Conservation (phyloP, 495 filamentous ascomycete genomes). For the Tetracladium marchalianum region DNA sequence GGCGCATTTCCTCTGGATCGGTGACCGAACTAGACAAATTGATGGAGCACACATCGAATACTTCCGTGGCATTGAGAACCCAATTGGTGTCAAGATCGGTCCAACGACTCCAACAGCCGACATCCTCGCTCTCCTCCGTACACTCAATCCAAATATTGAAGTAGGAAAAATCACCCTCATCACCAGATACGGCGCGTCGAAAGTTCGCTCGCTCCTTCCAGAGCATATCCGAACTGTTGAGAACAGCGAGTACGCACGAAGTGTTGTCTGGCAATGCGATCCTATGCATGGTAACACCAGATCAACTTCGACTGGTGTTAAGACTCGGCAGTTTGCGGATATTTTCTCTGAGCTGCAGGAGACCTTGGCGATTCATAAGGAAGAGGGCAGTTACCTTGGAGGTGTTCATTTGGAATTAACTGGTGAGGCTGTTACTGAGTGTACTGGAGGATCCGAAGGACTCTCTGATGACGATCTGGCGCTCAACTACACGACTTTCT, state of each 20-base stretch:
- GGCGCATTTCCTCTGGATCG: slow-evolving; percentile 98
- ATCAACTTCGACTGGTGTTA: slow-evolving; percentile 62
- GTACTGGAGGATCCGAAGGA: slow-evolving; percentile 81
- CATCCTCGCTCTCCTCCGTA: slow-evolving; percentile 64
- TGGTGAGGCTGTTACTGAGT: slow-evolving; percentile 94
- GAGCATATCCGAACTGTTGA: slow-evolving; percentile 82
- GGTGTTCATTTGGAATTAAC: slow-evolving; percentile 94
- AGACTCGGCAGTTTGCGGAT: slow-evolving; percentile 79
- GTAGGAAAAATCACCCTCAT: slow-evolving; percentile 91
- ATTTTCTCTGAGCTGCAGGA: slow-evolving; percentile 78
- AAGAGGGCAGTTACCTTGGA: slow-evolving; percentile 74
- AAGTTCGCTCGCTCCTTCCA: slow-evolving; percentile 61
- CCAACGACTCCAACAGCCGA: slow-evolving; percentile 69
- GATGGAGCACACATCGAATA: slow-evolving; percentile 92
- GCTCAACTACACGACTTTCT: slow-evolving; percentile 87
- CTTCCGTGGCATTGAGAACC: slow-evolving; percentile 92
- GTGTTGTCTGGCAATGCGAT: slow-evolving; percentile 95
- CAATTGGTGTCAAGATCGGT: slow-evolving; percentile 91
- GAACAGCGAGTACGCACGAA: slow-evolving; percentile 51
- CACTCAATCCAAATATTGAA: slow-evolving; percentile 72
- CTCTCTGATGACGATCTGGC: slow-evolving; percentile 79
- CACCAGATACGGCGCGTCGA: slow-evolving; percentile 78
- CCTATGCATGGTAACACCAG: slow-evolving; percentile 92
- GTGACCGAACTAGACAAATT: slow-evolving; percentile 87
- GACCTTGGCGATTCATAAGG: slow-evolving; percentile 72